These are phyloP conservation scores for Cenchrus fungigraminus DNA, from an alignment of 176 grass and related monocot species.

Conservation along the genomic window DNA sequence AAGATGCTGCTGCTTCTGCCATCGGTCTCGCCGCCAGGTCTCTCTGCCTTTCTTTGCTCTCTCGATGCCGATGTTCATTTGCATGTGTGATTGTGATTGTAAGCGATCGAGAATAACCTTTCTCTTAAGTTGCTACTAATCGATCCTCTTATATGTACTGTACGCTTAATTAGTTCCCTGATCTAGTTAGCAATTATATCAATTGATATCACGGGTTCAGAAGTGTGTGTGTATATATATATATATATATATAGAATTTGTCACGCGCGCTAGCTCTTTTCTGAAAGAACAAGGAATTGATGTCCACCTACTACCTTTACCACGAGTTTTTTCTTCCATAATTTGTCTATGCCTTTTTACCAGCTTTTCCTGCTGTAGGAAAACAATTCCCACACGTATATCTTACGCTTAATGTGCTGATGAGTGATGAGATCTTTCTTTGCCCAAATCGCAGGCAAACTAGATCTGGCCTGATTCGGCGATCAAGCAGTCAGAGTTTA, in stretches of 20 bases:
- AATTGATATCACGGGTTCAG: not conserved
- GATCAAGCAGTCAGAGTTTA: slow-evolving; percentile 2
- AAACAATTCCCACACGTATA: slow-evolving; percentile 9
- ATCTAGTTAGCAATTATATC: not conserved
- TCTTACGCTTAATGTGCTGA: slow-evolving; percentile 18
- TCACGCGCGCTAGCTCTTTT: not conserved
- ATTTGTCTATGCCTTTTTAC: slow-evolving; percentile 25
- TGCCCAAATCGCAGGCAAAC: slow-evolving; percentile 2
- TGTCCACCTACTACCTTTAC: not conserved
- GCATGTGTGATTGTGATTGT: too few relatives aligned
- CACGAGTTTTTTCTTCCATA: not conserved
- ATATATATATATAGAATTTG: not conserved
- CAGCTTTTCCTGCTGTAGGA: slow-evolving; percentile 10
- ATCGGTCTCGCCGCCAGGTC: slow-evolving; percentile 42
- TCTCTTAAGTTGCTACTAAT: too few relatives aligned
- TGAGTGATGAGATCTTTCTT: slow-evolving; percentile 13
- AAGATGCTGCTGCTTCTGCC: slow-evolving; percentile 13
- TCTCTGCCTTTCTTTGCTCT: too few relatives aligned
- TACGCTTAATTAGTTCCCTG: not conserved
- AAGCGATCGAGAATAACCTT: too few relatives aligned
- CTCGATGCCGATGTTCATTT: too few relatives aligned
- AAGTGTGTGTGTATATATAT: too few relatives aligned
- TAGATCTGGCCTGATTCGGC: slow-evolving; percentile 22
- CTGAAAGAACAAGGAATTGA: slow-evolving; percentile 33
- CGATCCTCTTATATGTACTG: too few relatives aligned